phyloP scores from a whole-genome alignment of 768 basidiomycete genomes.

The Scleroderma citrinum region DNA sequence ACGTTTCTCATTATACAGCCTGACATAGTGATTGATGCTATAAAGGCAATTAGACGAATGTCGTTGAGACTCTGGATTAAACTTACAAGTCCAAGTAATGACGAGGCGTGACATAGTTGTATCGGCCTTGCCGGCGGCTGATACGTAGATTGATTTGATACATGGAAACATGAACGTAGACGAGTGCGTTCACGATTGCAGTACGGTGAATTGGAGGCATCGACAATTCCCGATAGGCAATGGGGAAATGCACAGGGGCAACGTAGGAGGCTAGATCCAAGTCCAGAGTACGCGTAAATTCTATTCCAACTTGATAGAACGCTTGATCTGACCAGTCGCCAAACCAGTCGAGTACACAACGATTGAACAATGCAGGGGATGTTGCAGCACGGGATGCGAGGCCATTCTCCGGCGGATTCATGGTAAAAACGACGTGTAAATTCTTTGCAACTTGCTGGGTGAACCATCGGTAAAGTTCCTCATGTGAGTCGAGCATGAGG shows the following conservation, averaged over 20 bases:
- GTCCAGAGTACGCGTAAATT: constrained; percentile 92
- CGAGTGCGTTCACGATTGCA: constrained; percentile 90
- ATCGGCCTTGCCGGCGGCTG: constrained; percentile 88
- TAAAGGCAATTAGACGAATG: constrained; percentile 6
- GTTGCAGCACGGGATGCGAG: constrained; percentile 94
- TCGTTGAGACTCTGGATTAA: background rate
- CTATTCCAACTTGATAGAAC: constrained; percentile 95
- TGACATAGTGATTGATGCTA: constrained; percentile 96
- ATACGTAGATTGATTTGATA: constrained; percentile 86
- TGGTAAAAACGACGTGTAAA: constrained; percentile 97
- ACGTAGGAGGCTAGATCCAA: constrained; percentile 80
- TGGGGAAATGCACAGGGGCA: constrained; percentile 80
- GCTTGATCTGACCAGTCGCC: constrained; percentile 99
- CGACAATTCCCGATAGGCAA: constrained; percentile 77
- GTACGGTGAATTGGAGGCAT: constrained; percentile 87
- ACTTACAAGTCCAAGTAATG: constrained; percentile 99
- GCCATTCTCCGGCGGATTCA: constrained; percentile 97
- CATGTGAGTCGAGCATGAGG: constrained; percentile 95
- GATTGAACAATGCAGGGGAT: constrained; percentile 96
- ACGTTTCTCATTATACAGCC: constrained; percentile 91
- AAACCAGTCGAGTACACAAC: constrained; percentile 99
- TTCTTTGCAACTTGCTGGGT: constrained; percentile 98
- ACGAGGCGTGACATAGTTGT: constrained; percentile 94
- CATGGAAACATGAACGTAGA: constrained; percentile 85
- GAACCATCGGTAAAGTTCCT: constrained; percentile 98